phyloP scores from a whole-genome alignment of 2,329 filamentous ascomycete genomes.

The Zelopaecilomyces penicillatus region DNA sequence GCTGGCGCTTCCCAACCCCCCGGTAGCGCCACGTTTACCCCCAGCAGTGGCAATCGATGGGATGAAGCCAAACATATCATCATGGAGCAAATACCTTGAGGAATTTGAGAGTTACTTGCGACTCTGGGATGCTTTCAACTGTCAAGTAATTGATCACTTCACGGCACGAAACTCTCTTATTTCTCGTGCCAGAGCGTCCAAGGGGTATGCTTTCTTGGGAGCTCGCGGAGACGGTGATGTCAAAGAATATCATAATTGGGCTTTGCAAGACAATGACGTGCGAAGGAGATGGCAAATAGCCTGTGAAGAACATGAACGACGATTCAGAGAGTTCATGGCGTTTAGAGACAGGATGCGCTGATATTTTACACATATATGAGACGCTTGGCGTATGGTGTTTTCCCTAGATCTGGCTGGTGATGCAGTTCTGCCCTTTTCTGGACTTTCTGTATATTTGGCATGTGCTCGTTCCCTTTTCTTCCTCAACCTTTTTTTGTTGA shows the following conservation, averaged over 20 bases:
- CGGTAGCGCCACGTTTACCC: conserved; percentile 41
- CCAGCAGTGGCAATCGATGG: conserved; percentile 33
- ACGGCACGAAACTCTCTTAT: conserved; percentile 39
- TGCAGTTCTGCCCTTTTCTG: neutral
- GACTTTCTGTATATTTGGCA: neutral
- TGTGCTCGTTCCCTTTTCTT: neutral
- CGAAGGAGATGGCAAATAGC: conserved; percentile 52
- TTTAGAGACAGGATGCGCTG: conserved; percentile 37
- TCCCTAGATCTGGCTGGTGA: conserved; percentile 1
- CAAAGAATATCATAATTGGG: conserved; percentile 48
- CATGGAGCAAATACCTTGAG: conserved; percentile 44
- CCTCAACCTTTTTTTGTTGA: neutral
- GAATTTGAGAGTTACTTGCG: conserved; percentile 47
- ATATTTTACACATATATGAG: conserved; percentile 2
- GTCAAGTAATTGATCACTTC: conserved; percentile 48
- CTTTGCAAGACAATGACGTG: conserved; percentile 57
- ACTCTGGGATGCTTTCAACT: conserved; percentile 42
- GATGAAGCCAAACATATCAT: conserved; percentile 31
- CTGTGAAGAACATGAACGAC: conserved; percentile 50
- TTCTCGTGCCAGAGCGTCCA: conserved; percentile 27
- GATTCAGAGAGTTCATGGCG: conserved; percentile 49
- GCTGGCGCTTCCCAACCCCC: conserved; percentile 40
- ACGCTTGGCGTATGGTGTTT: conserved; percentile 3
- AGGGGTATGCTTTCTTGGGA: conserved; percentile 39
- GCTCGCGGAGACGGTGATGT: conserved; percentile 37